Evolutionary conservation across 345 rosid genomes (phyloP).

Genomic region (Eucalyptus cloeziana): DNA sequence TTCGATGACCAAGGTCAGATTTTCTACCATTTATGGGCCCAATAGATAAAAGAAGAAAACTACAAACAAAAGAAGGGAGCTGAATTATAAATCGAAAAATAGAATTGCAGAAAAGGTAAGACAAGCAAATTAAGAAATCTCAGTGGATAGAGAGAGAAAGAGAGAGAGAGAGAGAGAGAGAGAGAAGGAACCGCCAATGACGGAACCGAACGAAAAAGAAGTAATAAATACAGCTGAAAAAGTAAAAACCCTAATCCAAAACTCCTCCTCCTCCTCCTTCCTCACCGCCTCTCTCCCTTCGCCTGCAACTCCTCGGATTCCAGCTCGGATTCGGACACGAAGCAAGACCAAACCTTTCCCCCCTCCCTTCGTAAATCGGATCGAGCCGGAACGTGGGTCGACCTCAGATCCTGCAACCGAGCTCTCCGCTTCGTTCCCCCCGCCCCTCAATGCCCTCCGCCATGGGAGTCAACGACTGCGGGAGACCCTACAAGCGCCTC

Average conservation of each 20-base stretch:
- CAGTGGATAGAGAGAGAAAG: not conserved
- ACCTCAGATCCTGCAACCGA: not conserved
- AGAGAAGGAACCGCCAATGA: not conserved
- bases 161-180: not conserved
- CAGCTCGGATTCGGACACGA: not conserved
- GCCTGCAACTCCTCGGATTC: not conserved
- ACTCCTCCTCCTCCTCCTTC: not conserved
- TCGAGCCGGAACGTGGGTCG: not conserved
- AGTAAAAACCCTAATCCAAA: not conserved
- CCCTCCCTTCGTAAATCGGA: not conserved
- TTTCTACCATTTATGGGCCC: not conserved
- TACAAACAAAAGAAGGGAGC: not conserved
- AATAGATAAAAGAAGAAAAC: not conserved
- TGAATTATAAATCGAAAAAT: not conserved
- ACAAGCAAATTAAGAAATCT: not conserved
- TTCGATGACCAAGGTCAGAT: not conserved
- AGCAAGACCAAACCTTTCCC: not conserved
- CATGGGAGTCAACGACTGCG: not conserved
- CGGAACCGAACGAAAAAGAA: not conserved
- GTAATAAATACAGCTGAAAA: not conserved
- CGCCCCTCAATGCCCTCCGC: not conserved
- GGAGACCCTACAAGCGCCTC: constrained; percentile 9
- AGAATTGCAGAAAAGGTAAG: not conserved
- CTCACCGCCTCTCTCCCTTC: not conserved
- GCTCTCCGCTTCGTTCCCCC: not conserved